Percentiles rank a stretch among this genome's conserved stretches.
Conservation (phyloP, 495 filamentous ascomycete genomes). For the Ramalina peruviana region DNA sequence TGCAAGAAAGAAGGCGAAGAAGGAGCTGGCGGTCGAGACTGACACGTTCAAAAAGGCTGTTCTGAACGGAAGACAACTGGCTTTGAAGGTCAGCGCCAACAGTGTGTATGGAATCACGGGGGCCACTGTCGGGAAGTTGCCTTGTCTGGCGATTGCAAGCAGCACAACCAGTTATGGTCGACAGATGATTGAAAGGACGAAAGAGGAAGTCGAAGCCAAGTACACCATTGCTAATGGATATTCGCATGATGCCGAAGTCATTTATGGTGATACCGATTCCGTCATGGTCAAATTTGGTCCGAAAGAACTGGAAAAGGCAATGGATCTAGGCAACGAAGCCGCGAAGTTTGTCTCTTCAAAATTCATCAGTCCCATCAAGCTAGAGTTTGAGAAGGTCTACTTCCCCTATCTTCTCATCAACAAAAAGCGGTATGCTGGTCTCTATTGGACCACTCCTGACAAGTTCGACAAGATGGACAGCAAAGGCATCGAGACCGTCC, state of each 20-base stretch:
- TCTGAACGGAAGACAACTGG: slow-evolving; percentile 90
- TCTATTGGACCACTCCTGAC: slow-evolving; percentile 92
- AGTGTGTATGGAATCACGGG: slow-evolving; percentile 96
- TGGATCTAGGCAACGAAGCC: slow-evolving; percentile 90
- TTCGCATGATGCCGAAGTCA: slow-evolving; percentile 82
- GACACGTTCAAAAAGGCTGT: slow-evolving; percentile 97
- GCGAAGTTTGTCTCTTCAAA: slow-evolving; percentile 75
- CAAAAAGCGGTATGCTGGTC: slow-evolving; percentile 96
- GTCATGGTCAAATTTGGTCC: slow-evolving; percentile 99
- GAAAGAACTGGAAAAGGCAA: slow-evolving; percentile 64
- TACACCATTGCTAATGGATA: slow-evolving; percentile 94
- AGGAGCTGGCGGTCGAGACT: slow-evolving; percentile 77
- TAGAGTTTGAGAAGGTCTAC: slow-evolving; percentile 99
- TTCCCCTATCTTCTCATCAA: slow-evolving; percentile 98
- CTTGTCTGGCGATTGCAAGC: slow-evolving; percentile 88
- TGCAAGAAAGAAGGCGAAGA: slow-evolving; percentile 87
- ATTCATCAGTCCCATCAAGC: slow-evolving; percentile 91
- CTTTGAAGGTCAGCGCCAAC: slow-evolving; percentile 94
- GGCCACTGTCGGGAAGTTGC: slow-evolving; percentile 88
- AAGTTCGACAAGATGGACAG: slow-evolving; percentile 99
- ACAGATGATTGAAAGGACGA: slow-evolving; percentile 97
- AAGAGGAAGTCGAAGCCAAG: slow-evolving; percentile 73
- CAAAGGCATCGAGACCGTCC: slow-evolving; percentile 97
- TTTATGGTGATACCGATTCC: slow-evolving; percentile 98
- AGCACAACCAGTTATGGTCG: slow-evolving; percentile 92